Percentiles rank a stretch among this genome's conserved stretches.
Evolutionary conservation across 2,329 filamentous ascomycete genomes (phyloP).

Genomic region (Epichloe sibirici): DNA sequence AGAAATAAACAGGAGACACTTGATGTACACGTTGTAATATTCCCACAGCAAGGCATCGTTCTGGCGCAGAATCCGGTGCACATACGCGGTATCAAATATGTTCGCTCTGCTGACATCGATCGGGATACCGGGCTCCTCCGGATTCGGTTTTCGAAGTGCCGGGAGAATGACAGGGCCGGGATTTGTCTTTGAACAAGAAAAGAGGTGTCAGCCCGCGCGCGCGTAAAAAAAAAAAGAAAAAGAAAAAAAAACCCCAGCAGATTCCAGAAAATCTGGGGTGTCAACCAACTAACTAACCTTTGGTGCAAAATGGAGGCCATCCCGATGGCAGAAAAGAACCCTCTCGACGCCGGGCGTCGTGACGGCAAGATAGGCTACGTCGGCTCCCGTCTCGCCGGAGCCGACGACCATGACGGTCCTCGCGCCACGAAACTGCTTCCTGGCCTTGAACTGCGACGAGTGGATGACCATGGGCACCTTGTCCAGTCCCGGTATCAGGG

Average conservation of each 20-base stretch:
- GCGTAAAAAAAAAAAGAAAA: neutral
- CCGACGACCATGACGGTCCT: constrained; percentile 30
- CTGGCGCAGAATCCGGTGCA: constrained; percentile 25
- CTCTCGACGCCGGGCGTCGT: constrained; percentile 24
- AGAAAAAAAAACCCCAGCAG: neutral
- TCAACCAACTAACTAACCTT: constrained; percentile 16
- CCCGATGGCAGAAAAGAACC: constrained; percentile 29
- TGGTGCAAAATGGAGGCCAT: constrained; percentile 28
- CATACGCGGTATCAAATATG: constrained; percentile 34
- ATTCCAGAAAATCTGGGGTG: neutral
- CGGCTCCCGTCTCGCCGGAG: constrained; percentile 31
- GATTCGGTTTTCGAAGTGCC: constrained; percentile 7
- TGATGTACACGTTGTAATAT: constrained; percentile 29
- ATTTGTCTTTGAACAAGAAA: constrained; percentile 6
- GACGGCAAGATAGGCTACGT: constrained; percentile 29
- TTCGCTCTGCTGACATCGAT: constrained; percentile 29
- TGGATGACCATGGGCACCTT: constrained; percentile 26
- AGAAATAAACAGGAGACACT: constrained; percentile 17
- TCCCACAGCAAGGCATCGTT: constrained; percentile 26
- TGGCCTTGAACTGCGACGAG: constrained; percentile 29
- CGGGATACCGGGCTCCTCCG: constrained; percentile 22
- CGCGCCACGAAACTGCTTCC: constrained; percentile 24
- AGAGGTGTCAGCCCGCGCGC: neutral
- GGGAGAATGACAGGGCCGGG: constrained; percentile 10
- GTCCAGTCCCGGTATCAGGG: constrained; percentile 24